A percentile compares a stretch with the other conserved stretches of the same genome.
These are phyloP conservation scores for Pleurotus eryngii DNA, from an alignment of 768 basidiomycete species.

Conservation along the genomic window DNA sequence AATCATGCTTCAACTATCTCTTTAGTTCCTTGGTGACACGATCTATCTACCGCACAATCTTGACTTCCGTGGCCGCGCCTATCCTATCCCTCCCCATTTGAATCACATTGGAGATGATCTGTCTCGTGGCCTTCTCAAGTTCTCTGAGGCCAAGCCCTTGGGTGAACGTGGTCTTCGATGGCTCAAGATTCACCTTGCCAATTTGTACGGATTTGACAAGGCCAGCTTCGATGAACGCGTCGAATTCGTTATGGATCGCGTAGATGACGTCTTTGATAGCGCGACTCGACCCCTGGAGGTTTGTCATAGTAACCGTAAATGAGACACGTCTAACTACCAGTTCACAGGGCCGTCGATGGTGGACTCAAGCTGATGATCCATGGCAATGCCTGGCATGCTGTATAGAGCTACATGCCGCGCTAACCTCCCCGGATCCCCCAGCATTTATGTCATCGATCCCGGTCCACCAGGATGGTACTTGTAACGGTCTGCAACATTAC, in stretches of 20 bases:
- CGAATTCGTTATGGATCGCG: constrained; percentile 63
- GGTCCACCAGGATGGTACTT: constrained; percentile 97
- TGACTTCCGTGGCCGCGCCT: constrained; percentile 96
- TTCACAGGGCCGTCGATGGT: constrained; percentile 74
- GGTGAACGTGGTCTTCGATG: constrained; percentile 85
- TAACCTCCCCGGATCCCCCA: constrained; percentile 66
- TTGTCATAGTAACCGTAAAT: constrained; percentile 17
- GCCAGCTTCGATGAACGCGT: constrained; percentile 92
- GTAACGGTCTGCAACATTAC: constrained; percentile 98
- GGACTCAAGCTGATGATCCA: constrained; percentile 89
- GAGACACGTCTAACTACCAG: not conserved
- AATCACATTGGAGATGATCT: constrained; percentile 96
- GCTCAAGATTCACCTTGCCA: constrained; percentile 95
- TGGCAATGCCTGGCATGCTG: constrained; percentile 97
- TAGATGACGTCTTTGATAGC: constrained; percentile 79
- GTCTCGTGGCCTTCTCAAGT: constrained; percentile 80
- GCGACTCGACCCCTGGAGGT: constrained; percentile 79
- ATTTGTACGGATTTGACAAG: constrained; percentile 93
- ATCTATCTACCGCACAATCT: constrained; percentile 95
- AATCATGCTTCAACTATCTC: constrained; percentile 1
- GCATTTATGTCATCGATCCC: constrained; percentile 71
- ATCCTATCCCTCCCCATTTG: constrained; percentile 93
- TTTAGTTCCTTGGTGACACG: constrained; percentile 78
- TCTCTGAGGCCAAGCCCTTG: constrained; percentile 75
- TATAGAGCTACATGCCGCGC: constrained; percentile 80